Percentiles rank a stretch among this genome's conserved stretches.
phyloP scores from a whole-genome alignment of 345 rosid genomes.

The Bruguiera sexangula region DNA sequence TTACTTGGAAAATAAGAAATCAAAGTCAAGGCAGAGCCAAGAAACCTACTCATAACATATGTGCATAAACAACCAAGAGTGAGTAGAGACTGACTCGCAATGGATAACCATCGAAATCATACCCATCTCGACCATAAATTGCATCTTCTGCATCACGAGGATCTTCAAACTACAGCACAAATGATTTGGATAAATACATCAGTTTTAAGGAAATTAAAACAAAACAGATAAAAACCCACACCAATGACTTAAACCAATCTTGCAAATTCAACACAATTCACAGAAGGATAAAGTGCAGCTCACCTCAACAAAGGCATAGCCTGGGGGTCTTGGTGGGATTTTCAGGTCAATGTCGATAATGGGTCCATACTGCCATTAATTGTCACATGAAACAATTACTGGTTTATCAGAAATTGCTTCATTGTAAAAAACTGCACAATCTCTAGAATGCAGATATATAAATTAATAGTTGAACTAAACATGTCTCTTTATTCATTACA shows the following conservation, averaged over 20 bases:
- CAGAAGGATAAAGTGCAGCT: neutral
- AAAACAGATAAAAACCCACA: neutral
- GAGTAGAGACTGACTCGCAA: constrained; percentile 51
- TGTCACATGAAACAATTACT: neutral
- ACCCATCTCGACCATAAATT: constrained; percentile 92
- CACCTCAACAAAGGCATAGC: constrained; percentile 96
- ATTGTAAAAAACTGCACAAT: constrained; percentile 1
- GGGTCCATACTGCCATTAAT: constrained; percentile 73
- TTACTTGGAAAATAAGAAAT: neutral
- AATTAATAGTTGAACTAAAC: neutral
- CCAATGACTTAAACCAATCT: neutral
- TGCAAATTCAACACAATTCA: neutral
- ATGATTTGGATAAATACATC: neutral
- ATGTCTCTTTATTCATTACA: too few species aligned
- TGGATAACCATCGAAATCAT: constrained; percentile 86
- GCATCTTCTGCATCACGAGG: constrained; percentile 98
- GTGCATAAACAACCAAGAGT: neutral
- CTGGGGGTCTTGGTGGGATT: constrained; percentile 96
- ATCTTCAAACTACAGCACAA: constrained; percentile 68
- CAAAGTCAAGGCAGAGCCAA: neutral
- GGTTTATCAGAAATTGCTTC: neutral
- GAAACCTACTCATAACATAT: neutral
- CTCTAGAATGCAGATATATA: neutral
- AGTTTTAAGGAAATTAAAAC: neutral
- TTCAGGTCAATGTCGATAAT: constrained; percentile 81